Evolutionary conservation across 495 filamentous ascomycete genomes (phyloP), one percentile per base, ranked within the genome.

Genomic region (Neurospora sp.): DNA sequence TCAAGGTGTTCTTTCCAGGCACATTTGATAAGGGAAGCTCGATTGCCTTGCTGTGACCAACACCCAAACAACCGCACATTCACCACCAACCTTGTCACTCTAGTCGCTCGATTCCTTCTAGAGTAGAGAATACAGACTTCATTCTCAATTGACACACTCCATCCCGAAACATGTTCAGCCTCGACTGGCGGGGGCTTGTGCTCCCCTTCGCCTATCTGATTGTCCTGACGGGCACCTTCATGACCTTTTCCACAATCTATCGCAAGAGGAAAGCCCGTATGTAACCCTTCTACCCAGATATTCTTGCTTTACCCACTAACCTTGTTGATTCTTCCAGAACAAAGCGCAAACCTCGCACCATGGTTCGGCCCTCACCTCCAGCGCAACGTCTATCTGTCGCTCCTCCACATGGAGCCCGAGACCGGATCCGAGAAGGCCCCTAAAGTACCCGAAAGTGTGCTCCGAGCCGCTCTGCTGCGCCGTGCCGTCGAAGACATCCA

Each of bases 321-420:
- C 12, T n/a, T 20, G 44, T 18, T 37, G 39, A 37, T 39, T 42
- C 76, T 4, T 76, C 74, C 74, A 93, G 92, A 85, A 74, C 89
- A 93, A 83, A 90, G 91, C 73, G 89, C 91, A 40, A 91, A 91
- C 72, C 87, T 98, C 53, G 93, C 90, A 74, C 93, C 94, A 80
- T 99, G 95, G 95, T 98, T 98, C 82, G 89, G 89, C 20, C 85
- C 92, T 41, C 94, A 99, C 80, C 84, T 94, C 44, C 91, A 95
- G 81, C 92, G 94, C 76, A 93, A 98, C 81, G 90, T 99, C 77
- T 99, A 99, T 85, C 89, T 96, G 73, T 92, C 93, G 39, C 90
- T 99, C 42, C 85, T 98, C 9, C 94, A 98, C 81, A 87, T 94
- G 76, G 92, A 96, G 73, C 91, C 91, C 68, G 86, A 88, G 69